Conservation (phyloP, 352 stramenopile species). For the Phytophthora colocasiae region DNA sequence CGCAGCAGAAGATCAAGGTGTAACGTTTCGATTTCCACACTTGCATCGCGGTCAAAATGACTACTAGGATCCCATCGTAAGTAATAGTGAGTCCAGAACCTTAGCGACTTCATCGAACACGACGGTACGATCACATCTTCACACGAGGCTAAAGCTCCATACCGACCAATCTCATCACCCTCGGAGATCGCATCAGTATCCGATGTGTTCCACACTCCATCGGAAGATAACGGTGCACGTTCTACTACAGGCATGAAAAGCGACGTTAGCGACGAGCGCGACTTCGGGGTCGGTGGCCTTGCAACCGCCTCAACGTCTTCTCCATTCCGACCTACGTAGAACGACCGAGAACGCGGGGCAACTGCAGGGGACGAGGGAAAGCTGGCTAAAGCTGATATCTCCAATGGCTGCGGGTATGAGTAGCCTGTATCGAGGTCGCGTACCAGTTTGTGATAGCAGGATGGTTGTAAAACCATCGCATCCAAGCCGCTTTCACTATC, state of each 20-base stretch:
- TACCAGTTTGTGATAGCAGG: constrained; percentile 56
- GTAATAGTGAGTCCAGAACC: constrained; percentile 86
- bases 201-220: constrained; percentile 39
- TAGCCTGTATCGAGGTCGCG: constrained; percentile 64
- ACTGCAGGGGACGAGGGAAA: constrained; percentile 30
- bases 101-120: constrained; percentile 68
- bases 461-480: constrained; percentile 23
- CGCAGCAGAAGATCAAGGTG: constrained; percentile 58
- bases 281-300: constrained; percentile 26
- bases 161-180: constrained; percentile 46
- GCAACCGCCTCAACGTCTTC: constrained; percentile 14
- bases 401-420: constrained; percentile 57
- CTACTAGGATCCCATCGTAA: constrained; percentile 76
- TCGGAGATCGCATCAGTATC: constrained; percentile 46
- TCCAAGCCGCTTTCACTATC: constrained; percentile 32
- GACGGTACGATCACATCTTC: constrained; percentile 78
- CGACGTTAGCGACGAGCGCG: constrained; percentile 43
- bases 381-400: constrained; percentile 35
- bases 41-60: constrained; percentile 64
- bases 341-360: constrained; percentile 26
- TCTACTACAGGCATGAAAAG: constrained; percentile 43
- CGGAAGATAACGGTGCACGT: constrained; percentile 31
- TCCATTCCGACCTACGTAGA: constrained; percentile 20
- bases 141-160: constrained; percentile 37
- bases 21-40: constrained; percentile 62